A percentile compares a stretch with the other conserved stretches of the same genome.
These are phyloP conservation scores for Auricularia sp. DNA, from an alignment of 768 basidiomycete genomes.

Conservation along the genomic window DNA sequence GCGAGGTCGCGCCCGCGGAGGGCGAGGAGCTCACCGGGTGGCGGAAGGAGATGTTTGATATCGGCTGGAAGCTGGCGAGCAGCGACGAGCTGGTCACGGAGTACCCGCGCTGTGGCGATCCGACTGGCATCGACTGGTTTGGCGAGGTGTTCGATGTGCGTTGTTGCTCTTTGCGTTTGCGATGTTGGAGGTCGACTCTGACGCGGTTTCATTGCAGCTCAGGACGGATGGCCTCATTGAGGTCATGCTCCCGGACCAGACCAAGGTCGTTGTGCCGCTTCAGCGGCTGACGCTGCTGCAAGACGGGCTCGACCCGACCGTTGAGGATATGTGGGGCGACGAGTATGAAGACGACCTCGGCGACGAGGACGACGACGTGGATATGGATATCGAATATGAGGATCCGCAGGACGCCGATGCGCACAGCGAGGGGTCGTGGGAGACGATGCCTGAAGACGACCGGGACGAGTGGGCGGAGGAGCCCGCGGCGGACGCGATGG, in stretches of 20 bases:
- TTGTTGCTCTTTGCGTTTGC: conserved; percentile 4
- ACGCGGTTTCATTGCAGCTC: conserved; percentile 34
- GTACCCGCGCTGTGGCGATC: conserved; percentile 18
- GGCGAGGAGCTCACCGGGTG: conserved; percentile 53
- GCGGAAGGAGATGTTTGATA: conserved; percentile 59
- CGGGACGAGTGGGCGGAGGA: conserved; percentile 1
- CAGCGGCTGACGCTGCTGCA: conserved; percentile 64
- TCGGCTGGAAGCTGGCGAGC: conserved; percentile 48
- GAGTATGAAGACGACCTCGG: conserved; percentile 14
- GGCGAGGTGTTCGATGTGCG: conserved; percentile 62
- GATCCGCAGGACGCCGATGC: conserved; percentile 1
- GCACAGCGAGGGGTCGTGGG: conserved; percentile 10
- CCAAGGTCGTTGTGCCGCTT: conserved; percentile 42
- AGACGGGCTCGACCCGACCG: conserved; percentile 64
- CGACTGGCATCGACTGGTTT: conserved; percentile 58
- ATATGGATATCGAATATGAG: conserved; percentile 12
- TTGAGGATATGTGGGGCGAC: conserved; percentile 56
- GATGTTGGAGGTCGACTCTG: conserved; percentile 4
- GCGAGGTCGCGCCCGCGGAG: conserved; percentile 36
- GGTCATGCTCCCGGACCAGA: conserved; percentile 56
- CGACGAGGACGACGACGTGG: conserved; percentile 11
- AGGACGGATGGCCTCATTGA: conserved; percentile 63
- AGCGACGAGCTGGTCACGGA: conserved; percentile 23
- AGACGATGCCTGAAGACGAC: conserved; percentile 8
- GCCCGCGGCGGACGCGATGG: conserved; percentile 3